Base-by-base conservation (phyloP, 163 green algal species). In the Trebouxiophyceae sp. region DNA sequence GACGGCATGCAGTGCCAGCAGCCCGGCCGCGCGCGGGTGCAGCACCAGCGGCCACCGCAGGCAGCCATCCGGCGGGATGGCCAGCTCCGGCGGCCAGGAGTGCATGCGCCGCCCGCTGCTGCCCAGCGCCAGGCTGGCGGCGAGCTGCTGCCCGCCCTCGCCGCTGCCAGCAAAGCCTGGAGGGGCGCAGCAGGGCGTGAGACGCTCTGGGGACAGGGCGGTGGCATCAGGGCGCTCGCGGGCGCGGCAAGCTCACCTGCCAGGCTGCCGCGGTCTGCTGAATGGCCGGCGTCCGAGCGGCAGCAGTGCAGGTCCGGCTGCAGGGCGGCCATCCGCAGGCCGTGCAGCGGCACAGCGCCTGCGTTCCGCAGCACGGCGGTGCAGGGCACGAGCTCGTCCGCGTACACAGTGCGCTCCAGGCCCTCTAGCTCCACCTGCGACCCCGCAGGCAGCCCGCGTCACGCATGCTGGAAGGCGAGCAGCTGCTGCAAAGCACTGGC, bases 381-480 rank as follows among this genome's bases (percentile, higher is more conserved):
- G 70, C 67, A 80, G 22, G 57, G 33, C n/a, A 56, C 55, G 46
- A 93, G 60, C 80, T 93, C 81, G 0, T 87, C 87, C 4, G 70
- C 76, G 33, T 86, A 83, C 60, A 90, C 54, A 1, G 58, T 59
- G 20, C 62, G 32, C 1, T 82, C 80, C 69, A 93, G 65, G 12
- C 67, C 66, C 2, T 76, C 47, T 22, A 85, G n/a, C 8, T 30
- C 47, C 6, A 75, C 70, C 61, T 74, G 28, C 54, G 57, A n/a
- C 5, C 32, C 33, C 5, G n/a, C n/a, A n/a, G n/a, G n/a, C n/a
- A n/a, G n/a, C n/a, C n/a, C n/a, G n/a, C n/a, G n/a, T n/a, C n/a
- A 50, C 12, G 12, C 39, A 50, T 50, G 16, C 39, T 50, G 39
- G 12, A 50, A 50, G 16, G 39, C 39, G 8, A 16, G 16, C 39